Conservation (phyloP, 1,284 basidiomycete genomes). For the Cerrena zonata region DNA sequence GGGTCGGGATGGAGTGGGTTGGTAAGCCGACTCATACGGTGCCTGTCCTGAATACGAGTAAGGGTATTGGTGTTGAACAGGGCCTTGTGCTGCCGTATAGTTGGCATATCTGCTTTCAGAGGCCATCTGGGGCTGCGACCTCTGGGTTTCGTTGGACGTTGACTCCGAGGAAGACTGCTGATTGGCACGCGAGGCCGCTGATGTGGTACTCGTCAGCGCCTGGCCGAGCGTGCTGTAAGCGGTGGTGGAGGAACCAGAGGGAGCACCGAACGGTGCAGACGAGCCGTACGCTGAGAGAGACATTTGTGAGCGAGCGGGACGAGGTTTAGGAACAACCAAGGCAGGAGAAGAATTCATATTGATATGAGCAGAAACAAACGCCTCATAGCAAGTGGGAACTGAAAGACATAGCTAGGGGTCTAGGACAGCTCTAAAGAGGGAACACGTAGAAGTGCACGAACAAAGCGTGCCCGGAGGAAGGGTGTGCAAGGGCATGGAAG, state of each 20-base stretch:
- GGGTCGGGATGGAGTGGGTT: slow-evolving; percentile 31
- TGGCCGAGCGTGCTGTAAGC: slow-evolving; percentile 29
- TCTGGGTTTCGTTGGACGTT: slow-evolving; percentile 15
- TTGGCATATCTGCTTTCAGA: slow-evolving; percentile 54
- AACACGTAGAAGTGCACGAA: slow-evolving; percentile 3
- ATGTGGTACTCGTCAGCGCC: slow-evolving; percentile 24
- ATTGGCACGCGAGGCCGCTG: slow-evolving; percentile 16
- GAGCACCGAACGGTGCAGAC: slow-evolving; percentile 18
- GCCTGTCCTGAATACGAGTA: slow-evolving; percentile 41
- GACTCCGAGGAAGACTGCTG: slow-evolving; percentile 9
- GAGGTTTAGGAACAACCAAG: not conserved
- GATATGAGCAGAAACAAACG: no score
- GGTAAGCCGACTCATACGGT: slow-evolving; percentile 35
- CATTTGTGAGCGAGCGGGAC: slow-evolving; percentile 19
- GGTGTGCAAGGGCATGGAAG: slow-evolving; percentile 4
- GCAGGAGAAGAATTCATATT: not conserved
- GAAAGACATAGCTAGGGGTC: not conserved
- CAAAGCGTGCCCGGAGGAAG: slow-evolving; percentile 4
- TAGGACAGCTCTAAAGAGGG: not conserved
- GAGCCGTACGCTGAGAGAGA: slow-evolving; percentile 20
- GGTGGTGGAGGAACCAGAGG: slow-evolving; percentile 15
- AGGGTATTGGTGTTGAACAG: slow-evolving; percentile 45
- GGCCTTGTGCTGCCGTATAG: slow-evolving; percentile 44
- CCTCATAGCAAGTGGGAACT: slow-evolving; percentile 3
- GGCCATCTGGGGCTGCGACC: slow-evolving; percentile 35